Percentiles rank a stretch among this genome's conserved stretches.
Conservation (phyloP, 257 asterid genomes). For the Rhazya stricta region DNA sequence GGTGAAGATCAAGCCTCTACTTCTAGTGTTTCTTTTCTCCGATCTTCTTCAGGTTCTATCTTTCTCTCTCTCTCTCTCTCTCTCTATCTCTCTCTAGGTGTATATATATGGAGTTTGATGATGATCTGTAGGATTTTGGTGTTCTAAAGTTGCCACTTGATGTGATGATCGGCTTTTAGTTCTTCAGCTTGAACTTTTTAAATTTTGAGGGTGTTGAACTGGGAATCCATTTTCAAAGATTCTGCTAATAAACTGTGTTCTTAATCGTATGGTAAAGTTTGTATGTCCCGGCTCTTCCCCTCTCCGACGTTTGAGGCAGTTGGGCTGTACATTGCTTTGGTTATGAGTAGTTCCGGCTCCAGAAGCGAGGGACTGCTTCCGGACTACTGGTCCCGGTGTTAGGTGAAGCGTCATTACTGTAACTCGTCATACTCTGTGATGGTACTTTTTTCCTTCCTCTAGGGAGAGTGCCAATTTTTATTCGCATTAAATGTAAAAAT, state of each 20-base stretch:
- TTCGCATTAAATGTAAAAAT: too few relatives aligned
- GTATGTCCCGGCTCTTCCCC: neutral
- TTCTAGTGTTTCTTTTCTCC: neutral
- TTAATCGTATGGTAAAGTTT: too few relatives aligned
- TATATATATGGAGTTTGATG: neutral
- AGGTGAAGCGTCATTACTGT: neutral
- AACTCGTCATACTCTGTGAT: neutral
- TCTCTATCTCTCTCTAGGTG: neutral
- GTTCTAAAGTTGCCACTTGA: neutral
- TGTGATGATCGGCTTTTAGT: neutral
- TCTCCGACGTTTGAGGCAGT: neutral
- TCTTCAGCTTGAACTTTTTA: neutral
- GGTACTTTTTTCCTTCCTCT: too few relatives aligned
- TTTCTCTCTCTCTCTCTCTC: neutral
- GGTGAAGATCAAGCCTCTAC: neutral
- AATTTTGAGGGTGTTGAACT: neutral
- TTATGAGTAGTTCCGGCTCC: neutral
- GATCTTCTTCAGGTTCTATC: constrained; percentile 16
- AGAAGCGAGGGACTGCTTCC: neutral
- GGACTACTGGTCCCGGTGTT: neutral
- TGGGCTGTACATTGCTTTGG: neutral
- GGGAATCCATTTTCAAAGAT: neutral
- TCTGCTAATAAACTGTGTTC: neutral
- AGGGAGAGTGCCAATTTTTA: too few relatives aligned
- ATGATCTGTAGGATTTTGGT: neutral